Evolutionary conservation across 768 basidiomycete species (phyloP).

Genomic region (Suillus sp.): DNA sequence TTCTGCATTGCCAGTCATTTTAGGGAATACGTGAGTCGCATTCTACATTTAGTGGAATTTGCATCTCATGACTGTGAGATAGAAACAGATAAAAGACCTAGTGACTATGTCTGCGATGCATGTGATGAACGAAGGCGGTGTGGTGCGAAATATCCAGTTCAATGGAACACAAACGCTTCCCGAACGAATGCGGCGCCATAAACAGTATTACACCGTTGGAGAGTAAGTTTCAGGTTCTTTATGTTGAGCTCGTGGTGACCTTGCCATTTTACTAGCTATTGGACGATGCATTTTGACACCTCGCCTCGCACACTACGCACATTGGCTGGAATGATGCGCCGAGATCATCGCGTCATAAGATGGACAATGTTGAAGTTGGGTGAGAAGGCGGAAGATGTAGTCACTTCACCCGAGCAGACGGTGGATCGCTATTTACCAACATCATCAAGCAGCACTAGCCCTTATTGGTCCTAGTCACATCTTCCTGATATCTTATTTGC

Average conservation of each 20-base stretch:
- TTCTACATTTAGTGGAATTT: conserved; percentile 2
- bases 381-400: conserved; percentile 69
- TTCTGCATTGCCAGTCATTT: conserved; percentile 81
- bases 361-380: conserved; percentile 83
- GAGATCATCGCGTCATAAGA: conserved; percentile 81
- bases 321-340: conserved; percentile 68
- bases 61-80: conserved; percentile 12
- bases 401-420: conserved; percentile 50
- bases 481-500: background rate
- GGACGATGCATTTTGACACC: conserved; percentile 90
- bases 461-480: background rate
- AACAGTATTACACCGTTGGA: conserved; percentile 57
- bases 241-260: conserved; percentile 12
- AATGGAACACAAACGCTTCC: conserved; percentile 77
- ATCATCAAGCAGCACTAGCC: background rate
- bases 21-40: conserved; percentile 62
- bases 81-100: conserved; percentile 77
- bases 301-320: conserved; percentile 68
- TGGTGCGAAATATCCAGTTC: conserved; percentile 77
- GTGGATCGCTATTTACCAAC: conserved; percentile 25
- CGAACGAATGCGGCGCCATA: conserved; percentile 69
- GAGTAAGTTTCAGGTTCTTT: conserved; percentile 61
- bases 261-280: conserved; percentile 57
- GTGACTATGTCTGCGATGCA: conserved; percentile 71
- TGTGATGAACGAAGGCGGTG: conserved; percentile 74